Evolutionary conservation across 257 asterid genomes (phyloP), one percentile per base, ranked within the genome.

Genomic region (Ligustrum vulgare): DNA sequence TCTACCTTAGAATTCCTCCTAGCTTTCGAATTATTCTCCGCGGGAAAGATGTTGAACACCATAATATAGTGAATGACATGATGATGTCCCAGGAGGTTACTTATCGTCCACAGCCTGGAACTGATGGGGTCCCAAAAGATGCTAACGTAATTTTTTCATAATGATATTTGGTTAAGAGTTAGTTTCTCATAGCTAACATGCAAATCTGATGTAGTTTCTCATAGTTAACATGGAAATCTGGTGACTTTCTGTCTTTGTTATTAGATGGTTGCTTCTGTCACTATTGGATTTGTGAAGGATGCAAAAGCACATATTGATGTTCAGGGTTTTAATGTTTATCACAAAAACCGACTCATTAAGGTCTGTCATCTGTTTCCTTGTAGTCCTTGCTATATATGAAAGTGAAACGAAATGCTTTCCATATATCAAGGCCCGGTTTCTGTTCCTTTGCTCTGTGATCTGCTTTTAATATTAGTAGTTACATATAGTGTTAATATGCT

Each of bases 241-340:
- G 76, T 84, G 45, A 70, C 70, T 36, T 77, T 75, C 58, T 64
- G 31, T 78, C 28, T 64, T 67, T 77, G 68, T 68, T 72, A 56
- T 74, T 80, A 93, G 99, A 87, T 90, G 96, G 89, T 91, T 74
- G 99, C 97, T 76, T 75, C 72, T 35, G 99, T 95, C 41, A 93
- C 93, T 71, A 88, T 95, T 87, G 99, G 99, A 58, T 95, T 95
- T 82, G 99, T 95, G 71, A 95, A 93, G 89, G 99, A 95, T 80
- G 99, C 98, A 49, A 86, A 82, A 80, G 82, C 87, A 60, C 99
- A 95, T 78, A 89, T 95, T 80, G 99, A 95, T 87, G 99, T 95
- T 77, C 98, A 92, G 84, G 99, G 99, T 54, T 95, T 95, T 82
- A 95, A 95, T 75, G 99, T 95, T 34, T 95, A 95, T 81, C 99